Evolutionary conservation across 768 basidiomycete genomes (phyloP).

Genomic region (Auriculariales sp.): DNA sequence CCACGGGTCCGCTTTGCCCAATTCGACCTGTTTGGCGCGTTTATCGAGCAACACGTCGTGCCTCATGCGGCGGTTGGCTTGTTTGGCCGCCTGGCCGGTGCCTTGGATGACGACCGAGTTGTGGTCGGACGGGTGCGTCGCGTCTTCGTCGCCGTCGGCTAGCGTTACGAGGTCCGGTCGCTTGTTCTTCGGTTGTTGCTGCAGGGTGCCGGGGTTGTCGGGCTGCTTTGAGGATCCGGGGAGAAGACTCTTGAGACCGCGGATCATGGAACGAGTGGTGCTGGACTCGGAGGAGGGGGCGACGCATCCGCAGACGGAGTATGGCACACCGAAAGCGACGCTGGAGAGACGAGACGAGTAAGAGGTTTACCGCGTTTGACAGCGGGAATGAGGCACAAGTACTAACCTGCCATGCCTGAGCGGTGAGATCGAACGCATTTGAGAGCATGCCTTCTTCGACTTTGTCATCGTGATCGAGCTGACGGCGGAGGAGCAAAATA

Average conservation of each 20-base stretch:
- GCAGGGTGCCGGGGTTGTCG: no score
- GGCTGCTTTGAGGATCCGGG: not conserved
- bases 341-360: not conserved
- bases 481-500: not conserved
- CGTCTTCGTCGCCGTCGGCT: not conserved
- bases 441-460: slow-evolving; percentile 31
- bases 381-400: no score
- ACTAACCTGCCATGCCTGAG: slow-evolving; percentile 29
- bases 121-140: slow-evolving; percentile 5
- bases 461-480: slow-evolving; percentile 28
- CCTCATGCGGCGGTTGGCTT: not conserved
- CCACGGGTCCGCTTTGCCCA: not conserved
- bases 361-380: not conserved
- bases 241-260: not conserved
- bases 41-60: not conserved
- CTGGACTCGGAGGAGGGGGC: slow-evolving; percentile 9
- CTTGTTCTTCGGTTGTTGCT: not conserved
- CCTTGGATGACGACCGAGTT: not conserved
- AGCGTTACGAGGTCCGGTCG: slow-evolving; percentile 3
- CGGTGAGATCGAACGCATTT: slow-evolving; percentile 34
- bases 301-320: slow-evolving; percentile 2
- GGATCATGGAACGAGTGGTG: not conserved
- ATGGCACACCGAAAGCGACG: slow-evolving; percentile 1
- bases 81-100: not conserved
- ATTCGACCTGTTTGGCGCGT: not conserved